These are phyloP conservation scores for Didymella pomorum DNA, from an alignment of 2,329 filamentous ascomycete species.

Conservation along the genomic window DNA sequence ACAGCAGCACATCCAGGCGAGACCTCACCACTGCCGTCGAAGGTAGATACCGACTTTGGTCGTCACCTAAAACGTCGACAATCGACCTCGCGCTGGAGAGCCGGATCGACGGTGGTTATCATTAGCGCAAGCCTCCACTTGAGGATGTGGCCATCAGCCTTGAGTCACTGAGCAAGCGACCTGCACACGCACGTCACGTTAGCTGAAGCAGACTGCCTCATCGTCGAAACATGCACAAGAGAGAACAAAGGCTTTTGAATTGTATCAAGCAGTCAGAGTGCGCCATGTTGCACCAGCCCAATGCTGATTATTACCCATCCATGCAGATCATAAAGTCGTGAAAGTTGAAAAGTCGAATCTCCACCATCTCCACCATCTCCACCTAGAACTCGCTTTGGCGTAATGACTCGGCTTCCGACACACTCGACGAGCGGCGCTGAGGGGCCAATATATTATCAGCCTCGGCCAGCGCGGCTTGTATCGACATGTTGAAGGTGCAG, in stretches of 20 bases:
- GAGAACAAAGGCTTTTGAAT: constrained; percentile 38
- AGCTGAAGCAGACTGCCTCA: constrained; percentile 29
- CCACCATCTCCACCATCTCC: constrained; percentile 16
- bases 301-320: constrained; percentile 31
- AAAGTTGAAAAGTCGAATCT: constrained; percentile 30
- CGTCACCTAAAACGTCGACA: neutral
- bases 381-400: constrained; percentile 34
- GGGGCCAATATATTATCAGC: constrained; percentile 48
- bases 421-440: constrained; percentile 41
- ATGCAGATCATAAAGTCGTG: constrained; percentile 30
- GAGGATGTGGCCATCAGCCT: neutral
- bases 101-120: neutral
- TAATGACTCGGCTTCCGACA: constrained; percentile 48
- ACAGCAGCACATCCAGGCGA: neutral
- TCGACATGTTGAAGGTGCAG: constrained; percentile 51
- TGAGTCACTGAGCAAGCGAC: constrained; percentile 9
- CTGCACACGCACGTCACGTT: constrained; percentile 28
- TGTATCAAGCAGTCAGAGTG: constrained; percentile 24
- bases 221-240: constrained; percentile 30
- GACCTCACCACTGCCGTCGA: neutral
- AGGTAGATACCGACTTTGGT: neutral
- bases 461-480: constrained; percentile 50
- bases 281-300: constrained; percentile 33
- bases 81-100: neutral
- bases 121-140: neutral